Evolutionary conservation across 2,329 filamentous ascomycete species (phyloP).

Genomic region (Ascochyta viciae-villosae): DNA sequence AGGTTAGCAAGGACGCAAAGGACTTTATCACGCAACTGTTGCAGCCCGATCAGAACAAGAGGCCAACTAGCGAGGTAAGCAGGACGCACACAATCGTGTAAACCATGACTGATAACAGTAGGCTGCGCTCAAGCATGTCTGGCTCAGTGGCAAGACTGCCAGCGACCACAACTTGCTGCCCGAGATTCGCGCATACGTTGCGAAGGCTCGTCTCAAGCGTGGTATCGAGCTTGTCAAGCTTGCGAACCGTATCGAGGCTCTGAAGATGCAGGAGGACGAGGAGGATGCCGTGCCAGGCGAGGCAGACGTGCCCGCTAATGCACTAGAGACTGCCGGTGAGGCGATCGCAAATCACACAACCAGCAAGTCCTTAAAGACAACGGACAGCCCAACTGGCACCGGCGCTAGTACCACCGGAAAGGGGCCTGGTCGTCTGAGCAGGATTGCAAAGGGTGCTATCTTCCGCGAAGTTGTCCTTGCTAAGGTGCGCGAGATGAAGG

Average conservation of each 20-base stretch:
- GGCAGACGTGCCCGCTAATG: slow-evolving; percentile 68
- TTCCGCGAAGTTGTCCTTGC: slow-evolving; percentile 94
- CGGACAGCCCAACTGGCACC: slow-evolving; percentile 10
- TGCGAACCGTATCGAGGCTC: slow-evolving; percentile 89
- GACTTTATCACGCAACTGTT: slow-evolving; percentile 87
- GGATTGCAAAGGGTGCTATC: slow-evolving; percentile 72
- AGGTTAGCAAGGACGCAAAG: slow-evolving; percentile 94
- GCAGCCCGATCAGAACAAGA: slow-evolving; percentile 76
- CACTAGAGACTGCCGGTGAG: slow-evolving; percentile 63
- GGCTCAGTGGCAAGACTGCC: slow-evolving; percentile 90
- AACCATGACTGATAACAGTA: slow-evolving; percentile 45
- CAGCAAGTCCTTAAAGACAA: slow-evolving; percentile 29
- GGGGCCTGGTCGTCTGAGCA: slow-evolving; percentile 59
- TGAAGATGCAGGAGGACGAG: slow-evolving; percentile 93
- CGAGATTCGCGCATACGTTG: slow-evolving; percentile 93
- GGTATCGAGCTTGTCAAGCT: slow-evolving; percentile 97
- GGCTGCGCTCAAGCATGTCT: slow-evolving; percentile 81
- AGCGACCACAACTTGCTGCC: slow-evolving; percentile 96
- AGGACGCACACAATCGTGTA: not conserved
- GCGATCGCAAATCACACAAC: slow-evolving; percentile 45
- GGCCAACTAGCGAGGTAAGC: slow-evolving; percentile 76
- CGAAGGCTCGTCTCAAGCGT: slow-evolving; percentile 86
- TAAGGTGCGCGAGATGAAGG: slow-evolving; percentile 91
- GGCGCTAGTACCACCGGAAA: slow-evolving; percentile 44
- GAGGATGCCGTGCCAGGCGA: slow-evolving; percentile 70